Percentiles rank a stretch among this genome's conserved stretches.
Conservation (phyloP, 2,329 filamentous ascomycete species). For the Alternaria sp. region DNA sequence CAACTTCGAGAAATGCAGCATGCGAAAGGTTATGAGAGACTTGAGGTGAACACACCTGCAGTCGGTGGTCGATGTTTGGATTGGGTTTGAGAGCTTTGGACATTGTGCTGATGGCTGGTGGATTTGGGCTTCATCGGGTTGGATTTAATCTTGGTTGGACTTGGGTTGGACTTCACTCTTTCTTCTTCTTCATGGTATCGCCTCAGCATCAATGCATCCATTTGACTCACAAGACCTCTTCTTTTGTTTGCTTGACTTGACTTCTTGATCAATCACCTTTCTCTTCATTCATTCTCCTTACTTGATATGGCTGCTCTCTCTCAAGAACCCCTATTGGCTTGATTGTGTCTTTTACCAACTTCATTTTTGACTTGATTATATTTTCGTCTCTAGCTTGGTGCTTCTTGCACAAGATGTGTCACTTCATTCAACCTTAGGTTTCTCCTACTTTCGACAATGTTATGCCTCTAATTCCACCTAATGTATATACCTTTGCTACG, state of each 20-base stretch:
- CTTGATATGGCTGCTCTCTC: background rate
- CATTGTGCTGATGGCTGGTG: slow-evolving; percentile 12
- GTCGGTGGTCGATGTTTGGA: slow-evolving; percentile 14
- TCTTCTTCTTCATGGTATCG: slow-evolving; percentile 3
- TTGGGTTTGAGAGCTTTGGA: slow-evolving; percentile 7
- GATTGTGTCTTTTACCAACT: background rate
- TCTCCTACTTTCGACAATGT: background rate
- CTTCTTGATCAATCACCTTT: background rate
- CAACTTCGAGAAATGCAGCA: slow-evolving; percentile 22
- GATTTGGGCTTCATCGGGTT: slow-evolving; percentile 3
- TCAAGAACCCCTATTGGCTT: background rate
- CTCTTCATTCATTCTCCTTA: background rate
- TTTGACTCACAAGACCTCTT: background rate
- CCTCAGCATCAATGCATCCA: slow-evolving; percentile 13
- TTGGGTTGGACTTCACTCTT: background rate
- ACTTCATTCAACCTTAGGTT: background rate
- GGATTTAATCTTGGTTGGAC: background rate
- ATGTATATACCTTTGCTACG: background rate
- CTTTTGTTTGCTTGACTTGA: background rate
- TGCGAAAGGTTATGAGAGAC: slow-evolving; percentile 7
- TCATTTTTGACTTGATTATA: background rate
- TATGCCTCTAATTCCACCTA: background rate
- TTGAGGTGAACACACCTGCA: slow-evolving; percentile 2
- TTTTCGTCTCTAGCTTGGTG: background rate
- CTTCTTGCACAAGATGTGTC: background rate